phyloP scores from a whole-genome alignment of 2,329 filamentous ascomycete species.

The Trichoderma atroviride region DNA sequence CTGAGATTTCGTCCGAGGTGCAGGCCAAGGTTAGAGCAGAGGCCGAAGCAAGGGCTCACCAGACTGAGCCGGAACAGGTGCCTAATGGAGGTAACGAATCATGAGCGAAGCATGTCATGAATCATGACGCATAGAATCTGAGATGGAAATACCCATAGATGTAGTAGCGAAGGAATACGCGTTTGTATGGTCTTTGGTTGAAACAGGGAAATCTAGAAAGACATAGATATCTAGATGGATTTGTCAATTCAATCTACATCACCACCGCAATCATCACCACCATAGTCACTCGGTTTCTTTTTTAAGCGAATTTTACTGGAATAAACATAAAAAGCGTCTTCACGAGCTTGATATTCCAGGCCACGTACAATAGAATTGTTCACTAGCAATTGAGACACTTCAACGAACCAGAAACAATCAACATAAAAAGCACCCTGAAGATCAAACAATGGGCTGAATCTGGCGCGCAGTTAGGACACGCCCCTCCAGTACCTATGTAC shows the following conservation, averaged over 20 bases:
- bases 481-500: not conserved
- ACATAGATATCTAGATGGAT: not conserved
- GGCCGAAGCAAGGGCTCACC: not conserved
- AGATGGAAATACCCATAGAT: not conserved
- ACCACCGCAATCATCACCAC: not conserved
- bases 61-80: not conserved
- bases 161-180: not conserved
- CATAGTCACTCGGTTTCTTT: not conserved
- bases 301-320: not conserved
- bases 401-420: not conserved
- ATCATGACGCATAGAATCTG: conserved; percentile 7
- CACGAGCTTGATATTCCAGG: not conserved
- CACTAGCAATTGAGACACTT: not conserved
- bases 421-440: not conserved
- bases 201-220: not conserved
- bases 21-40: conserved; percentile 21
- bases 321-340: not conserved
- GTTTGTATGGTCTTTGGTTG: not conserved
- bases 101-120: not conserved
- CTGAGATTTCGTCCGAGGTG: conserved; percentile 39
- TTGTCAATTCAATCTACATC: not conserved
- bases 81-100: conserved; percentile 10
- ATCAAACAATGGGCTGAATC: not conserved
- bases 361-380: not conserved
- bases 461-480: not conserved